Evolutionary conservation across 2,329 filamentous ascomycete genomes (phyloP).

Genomic region (Beauveria pseudobassiana): DNA sequence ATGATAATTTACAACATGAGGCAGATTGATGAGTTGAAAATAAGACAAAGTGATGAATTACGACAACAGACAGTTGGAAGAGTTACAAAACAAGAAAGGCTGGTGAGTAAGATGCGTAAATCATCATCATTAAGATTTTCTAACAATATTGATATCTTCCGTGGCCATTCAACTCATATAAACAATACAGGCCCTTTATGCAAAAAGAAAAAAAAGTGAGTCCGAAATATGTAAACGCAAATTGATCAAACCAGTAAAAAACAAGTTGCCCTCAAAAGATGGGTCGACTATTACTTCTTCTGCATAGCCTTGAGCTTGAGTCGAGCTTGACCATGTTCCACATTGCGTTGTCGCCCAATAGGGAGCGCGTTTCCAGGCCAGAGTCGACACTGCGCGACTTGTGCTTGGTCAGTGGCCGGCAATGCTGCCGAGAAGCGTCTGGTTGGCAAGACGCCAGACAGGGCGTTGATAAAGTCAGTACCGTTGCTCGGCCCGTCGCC

Average conservation of each 20-base stretch:
- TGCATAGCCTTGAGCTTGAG: constrained; percentile 18
- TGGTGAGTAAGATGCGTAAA: background rate
- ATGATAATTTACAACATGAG: no score
- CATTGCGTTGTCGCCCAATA: constrained; percentile 16
- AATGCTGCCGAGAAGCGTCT: constrained; percentile 30
- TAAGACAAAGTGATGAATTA: background rate
- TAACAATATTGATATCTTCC: constrained; percentile 6
- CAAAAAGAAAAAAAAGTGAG: background rate
- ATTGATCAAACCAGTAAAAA: background rate
- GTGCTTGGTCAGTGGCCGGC: constrained; percentile 26
- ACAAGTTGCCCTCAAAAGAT: background rate
- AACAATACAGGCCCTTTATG: background rate
- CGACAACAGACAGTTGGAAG: no score
- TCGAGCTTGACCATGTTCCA: constrained; percentile 23
- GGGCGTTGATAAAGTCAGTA: constrained; percentile 2
- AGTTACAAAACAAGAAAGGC: no score
- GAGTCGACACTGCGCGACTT: constrained; percentile 11
- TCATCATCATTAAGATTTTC: constrained; percentile 10
- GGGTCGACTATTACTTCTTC: background rate
- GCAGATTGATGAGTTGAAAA: no score
- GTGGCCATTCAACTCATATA: background rate
- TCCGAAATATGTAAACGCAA: background rate
- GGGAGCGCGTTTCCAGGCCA: constrained; percentile 14
- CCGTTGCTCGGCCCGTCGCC: constrained; percentile 7
- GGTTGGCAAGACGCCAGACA: constrained; percentile 28